Percentiles rank a stretch among this genome's conserved stretches.
Evolutionary conservation across 805 yeast species (phyloP).

Genomic region (Kluyveromyces siamensis): DNA sequence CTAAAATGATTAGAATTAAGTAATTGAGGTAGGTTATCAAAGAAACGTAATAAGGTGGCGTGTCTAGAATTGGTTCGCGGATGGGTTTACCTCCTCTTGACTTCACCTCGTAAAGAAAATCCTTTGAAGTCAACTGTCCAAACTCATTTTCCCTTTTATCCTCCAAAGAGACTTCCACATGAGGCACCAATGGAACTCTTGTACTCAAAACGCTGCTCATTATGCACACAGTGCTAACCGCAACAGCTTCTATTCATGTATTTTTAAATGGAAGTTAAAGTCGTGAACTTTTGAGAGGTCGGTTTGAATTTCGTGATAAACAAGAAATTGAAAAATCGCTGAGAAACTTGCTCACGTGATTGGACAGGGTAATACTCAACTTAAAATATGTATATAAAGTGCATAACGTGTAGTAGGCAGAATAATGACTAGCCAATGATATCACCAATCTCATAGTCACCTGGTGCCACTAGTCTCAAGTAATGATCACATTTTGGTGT

Average conservation of each 20-base stretch:
- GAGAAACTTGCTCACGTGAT: no score
- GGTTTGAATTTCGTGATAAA: no score
- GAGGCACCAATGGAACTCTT: slow-evolving; percentile 30
- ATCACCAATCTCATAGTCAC: slow-evolving; percentile 27
- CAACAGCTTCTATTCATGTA: no score
- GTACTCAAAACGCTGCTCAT: slow-evolving; percentile 11
- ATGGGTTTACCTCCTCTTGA: slow-evolving; percentile 48
- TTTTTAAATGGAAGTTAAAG: no score
- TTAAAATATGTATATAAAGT: no score
- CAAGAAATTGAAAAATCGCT: no score
- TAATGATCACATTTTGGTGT: slow-evolving; percentile 59
- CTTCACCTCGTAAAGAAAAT: slow-evolving; percentile 53
- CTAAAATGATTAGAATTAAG: slow-evolving; percentile 74
- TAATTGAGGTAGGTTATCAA: slow-evolving; percentile 80
- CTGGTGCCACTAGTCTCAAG: slow-evolving; percentile 28
- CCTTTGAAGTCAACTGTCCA: slow-evolving; percentile 58
- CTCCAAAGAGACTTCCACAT: slow-evolving; percentile 28
- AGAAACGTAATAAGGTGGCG: slow-evolving; percentile 76
- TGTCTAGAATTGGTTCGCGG: slow-evolving; percentile 59
- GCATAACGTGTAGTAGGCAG: no score
- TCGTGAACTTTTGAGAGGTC: no score
- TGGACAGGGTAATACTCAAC: no score
- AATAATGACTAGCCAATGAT: neutral
- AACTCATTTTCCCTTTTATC: slow-evolving; percentile 53
- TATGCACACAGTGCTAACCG: neutral